Percentiles rank a stretch among this genome's conserved stretches.
Evolutionary conservation across 2,329 filamentous ascomycete species (phyloP).

Genomic region (Aspergillus texensis): DNA sequence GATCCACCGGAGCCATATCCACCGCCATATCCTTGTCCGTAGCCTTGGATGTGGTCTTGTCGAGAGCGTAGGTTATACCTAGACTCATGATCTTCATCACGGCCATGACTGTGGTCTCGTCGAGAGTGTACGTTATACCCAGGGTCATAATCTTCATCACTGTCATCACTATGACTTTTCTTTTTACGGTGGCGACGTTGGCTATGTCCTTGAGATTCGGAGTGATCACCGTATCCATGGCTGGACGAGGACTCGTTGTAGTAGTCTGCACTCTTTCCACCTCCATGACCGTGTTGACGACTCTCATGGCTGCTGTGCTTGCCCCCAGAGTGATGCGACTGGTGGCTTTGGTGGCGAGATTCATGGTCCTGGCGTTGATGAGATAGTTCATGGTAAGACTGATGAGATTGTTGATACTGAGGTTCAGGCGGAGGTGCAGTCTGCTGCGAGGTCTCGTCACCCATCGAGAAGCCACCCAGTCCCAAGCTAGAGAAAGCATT

Average conservation of each 20-base stretch:
- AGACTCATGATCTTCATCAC: not conserved
- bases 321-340: conserved; percentile 4
- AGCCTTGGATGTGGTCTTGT: not conserved
- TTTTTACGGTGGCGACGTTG: not conserved
- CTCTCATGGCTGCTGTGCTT: not conserved
- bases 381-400: conserved; percentile 12
- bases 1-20: conserved; percentile 1
- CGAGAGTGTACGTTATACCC: not conserved
- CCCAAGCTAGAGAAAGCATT: conserved; percentile 34
- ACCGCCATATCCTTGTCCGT: not conserved
- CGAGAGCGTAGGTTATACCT: not conserved
- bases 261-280: conserved; percentile 7
- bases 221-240: not conserved
- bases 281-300: not conserved
- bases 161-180: conserved; percentile 10
- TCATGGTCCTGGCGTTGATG: conserved; percentile 8
- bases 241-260: conserved; percentile 7
- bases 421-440: conserved; percentile 4
- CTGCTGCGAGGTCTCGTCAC: conserved; percentile 11
- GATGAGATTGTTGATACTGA: conserved; percentile 11
- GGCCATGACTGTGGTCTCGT: not conserved
- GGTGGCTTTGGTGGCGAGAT: conserved; percentile 10
- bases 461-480: conserved; percentile 29
- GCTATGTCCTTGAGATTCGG: not conserved
- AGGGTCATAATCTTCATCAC: conserved; percentile 1